Conservation (phyloP, 352 stramenopile genomes). For the Globisporangium solare region DNA sequence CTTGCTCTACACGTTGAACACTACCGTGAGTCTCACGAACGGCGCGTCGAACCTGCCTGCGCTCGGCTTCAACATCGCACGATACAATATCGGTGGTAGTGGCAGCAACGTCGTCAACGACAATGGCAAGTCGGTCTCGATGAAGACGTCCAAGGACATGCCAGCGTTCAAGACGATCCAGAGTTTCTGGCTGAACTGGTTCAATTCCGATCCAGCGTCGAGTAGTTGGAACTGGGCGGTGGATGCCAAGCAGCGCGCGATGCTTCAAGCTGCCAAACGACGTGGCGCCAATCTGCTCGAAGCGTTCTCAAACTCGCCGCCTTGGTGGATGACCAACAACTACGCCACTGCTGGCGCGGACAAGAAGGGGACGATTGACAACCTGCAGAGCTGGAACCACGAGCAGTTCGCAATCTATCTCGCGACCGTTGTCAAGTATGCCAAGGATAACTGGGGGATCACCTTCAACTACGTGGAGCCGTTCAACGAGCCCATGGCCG, state of each 20-base stretch:
- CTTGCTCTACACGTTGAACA: slow-evolving; percentile 42
- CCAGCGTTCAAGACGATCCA: slow-evolving; percentile 51
- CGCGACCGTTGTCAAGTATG: slow-evolving; percentile 33
- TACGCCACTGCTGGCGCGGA: slow-evolving; percentile 38
- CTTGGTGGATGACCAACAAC: slow-evolving; percentile 67
- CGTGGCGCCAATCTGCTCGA: slow-evolving; percentile 40
- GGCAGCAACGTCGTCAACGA: slow-evolving; percentile 36
- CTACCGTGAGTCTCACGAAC: slow-evolving; percentile 25
- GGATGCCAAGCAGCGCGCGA: slow-evolving; percentile 36
- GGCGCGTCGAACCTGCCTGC: slow-evolving; percentile 24
- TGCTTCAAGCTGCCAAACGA: slow-evolving; percentile 31
- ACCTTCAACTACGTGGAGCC: slow-evolving; percentile 50
- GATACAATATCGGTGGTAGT: slow-evolving; percentile 58
- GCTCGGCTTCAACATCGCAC: slow-evolving; percentile 51
- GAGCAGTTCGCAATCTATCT: slow-evolving; percentile 42
- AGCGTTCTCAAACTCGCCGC: slow-evolving; percentile 52
- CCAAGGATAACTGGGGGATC: slow-evolving; percentile 38
- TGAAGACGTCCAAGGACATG: slow-evolving; percentile 47
- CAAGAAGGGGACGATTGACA: slow-evolving; percentile 32
- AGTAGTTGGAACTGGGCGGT: slow-evolving; percentile 47
- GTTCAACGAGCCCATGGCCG: slow-evolving; percentile 56
- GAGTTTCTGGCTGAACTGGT: slow-evolving; percentile 50
- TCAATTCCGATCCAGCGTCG: slow-evolving; percentile 30
- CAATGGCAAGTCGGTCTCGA: slow-evolving; percentile 28
- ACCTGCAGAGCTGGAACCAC: slow-evolving; percentile 47